Evolutionary conservation across 768 basidiomycete species (phyloP), one percentile per base, ranked within the genome.

Genomic region (Boletellus sp.): DNA sequence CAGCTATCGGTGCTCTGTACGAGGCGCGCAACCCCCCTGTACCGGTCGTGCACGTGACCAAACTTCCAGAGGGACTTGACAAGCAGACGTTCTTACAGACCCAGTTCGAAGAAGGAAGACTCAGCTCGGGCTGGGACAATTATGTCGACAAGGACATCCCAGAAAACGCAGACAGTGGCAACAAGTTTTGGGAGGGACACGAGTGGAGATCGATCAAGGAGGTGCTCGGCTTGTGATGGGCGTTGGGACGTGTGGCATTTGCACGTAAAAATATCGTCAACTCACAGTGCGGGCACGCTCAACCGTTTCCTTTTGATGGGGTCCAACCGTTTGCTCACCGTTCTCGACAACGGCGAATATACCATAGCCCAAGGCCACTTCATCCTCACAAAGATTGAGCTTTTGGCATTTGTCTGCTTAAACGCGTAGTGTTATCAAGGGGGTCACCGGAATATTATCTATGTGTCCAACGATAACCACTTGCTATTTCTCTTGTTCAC

Each of bases 61-160:
- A 66, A 20, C 60, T 69, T 17, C 67, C 67, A 0, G 63, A 67
- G 33, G 66, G 58, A 16, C 65, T 58, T 43, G 47, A 42, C 45
- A 69, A 63, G 34, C 59, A 69, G 47, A 64, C 64, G 13, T 65
- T 60, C 47, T 20, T 71, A 32, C 70, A 72, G 48, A 37, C 23
- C 23, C 60, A 59, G 6, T 60, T 64, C 24, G 60, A 62, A 6
- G 51, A 65, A 33, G 70, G 70, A n/a, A 57, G 53, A 22, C 39
- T 57, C 13, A 71, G 70, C 46, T 59, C 67, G 6, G 70, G 70
- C 8, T 71, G 70, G 71, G 61, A 71, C 35, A 59, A 66, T 50
- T 59, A 41, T 23, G 33, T 34, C 24, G 60, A 63, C 51, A 58
- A 54, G 36, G 71, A 72, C 32, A 49, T 68, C 10, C 59, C 54